Base-by-base conservation (phyloP, 352 stramenopile genomes). In the Phytophthora cajani region DNA sequence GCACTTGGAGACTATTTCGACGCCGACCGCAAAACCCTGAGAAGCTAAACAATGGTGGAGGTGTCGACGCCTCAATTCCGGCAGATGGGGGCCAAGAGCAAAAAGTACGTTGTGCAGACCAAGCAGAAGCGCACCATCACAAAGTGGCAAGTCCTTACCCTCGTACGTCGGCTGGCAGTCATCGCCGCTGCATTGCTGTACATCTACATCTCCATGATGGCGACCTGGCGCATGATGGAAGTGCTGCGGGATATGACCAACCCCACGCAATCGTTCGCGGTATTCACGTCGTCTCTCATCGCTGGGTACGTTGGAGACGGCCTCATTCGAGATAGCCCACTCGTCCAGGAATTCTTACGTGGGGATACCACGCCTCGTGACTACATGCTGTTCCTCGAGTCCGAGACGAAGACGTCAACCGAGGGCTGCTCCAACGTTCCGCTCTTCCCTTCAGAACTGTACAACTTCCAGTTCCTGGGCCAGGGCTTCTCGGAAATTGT, bases 401-500 rank as follows among this genome's bases (percentile, higher is more conserved):
- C 64, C 1, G 21, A 62, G 4, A 58, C 50, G 5, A 62, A 46
- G 10, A 67, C 40, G 0, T 72, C 64, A 11, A 3, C 16, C 2
- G 23, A 25, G 25, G 62, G 58, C 25, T 72, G 64, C 64, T 72
- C 58, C 1, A 32, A 47, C 6, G 50, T 72, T 3, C 58, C 58
- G 11, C 52, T 62, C 2, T 63, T 58, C 4, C 25, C 58, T 14
- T 44, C 61, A 7, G 33, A 17, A 1, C 73, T 83, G 14, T 80
- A 86, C 67, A 64, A 55, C 11, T 62, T 84, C 60, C 19, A 16
- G 1, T 85, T 79, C 49, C 53, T 84, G 69, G 71, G 59, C 3
- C 42, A 59, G 9, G 62, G 70, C 0, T 80, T 76, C 8, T 25
- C 58, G 2, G 61, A 77, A 5, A 58, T 82, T 6, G 40, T 77